A percentile compares a stretch with the other conserved stretches of the same genome.
Conservation (phyloP, 768 basidiomycete genomes). For the Cystofilobasidium capitatum region DNA sequence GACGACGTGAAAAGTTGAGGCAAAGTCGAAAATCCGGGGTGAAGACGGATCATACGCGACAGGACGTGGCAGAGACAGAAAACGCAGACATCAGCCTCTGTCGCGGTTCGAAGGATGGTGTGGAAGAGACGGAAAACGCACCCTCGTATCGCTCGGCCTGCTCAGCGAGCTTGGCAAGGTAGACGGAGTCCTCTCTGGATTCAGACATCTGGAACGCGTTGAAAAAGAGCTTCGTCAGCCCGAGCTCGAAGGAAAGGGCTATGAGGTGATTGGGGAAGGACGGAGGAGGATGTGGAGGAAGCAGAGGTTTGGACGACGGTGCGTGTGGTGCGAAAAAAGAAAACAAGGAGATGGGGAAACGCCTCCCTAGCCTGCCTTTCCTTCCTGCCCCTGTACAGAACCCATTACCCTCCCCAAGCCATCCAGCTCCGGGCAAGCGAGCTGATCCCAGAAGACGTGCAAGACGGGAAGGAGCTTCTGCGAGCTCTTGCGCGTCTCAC, state of each 20-base stretch:
- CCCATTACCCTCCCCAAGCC: not conserved
- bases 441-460: no score
- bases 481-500: no score
- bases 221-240: not conserved
- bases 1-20: no score
- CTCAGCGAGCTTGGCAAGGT: constrained; percentile 99
- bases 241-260: not conserved
- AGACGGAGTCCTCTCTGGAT: constrained; percentile 91
- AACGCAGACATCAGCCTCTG: no score
- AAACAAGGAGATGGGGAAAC: constrained; percentile 8
- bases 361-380: no score
- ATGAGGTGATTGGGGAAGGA: not conserved
- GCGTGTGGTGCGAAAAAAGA: not conserved
- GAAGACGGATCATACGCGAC: no score
- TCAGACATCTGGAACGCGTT: constrained; percentile 42
- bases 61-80: no score
- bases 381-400: not conserved
- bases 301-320: no score
- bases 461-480: no score
- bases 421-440: not conserved
- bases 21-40: no score
- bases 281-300: not conserved
- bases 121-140: constrained; percentile 34
- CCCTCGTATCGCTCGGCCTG: constrained; percentile 99
- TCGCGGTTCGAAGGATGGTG: not conserved